A percentile compares a stretch with the other conserved stretches of the same genome.
phyloP scores from a whole-genome alignment of 2,329 filamentous ascomycete genomes.

The Colletotrichum tropicicola region DNA sequence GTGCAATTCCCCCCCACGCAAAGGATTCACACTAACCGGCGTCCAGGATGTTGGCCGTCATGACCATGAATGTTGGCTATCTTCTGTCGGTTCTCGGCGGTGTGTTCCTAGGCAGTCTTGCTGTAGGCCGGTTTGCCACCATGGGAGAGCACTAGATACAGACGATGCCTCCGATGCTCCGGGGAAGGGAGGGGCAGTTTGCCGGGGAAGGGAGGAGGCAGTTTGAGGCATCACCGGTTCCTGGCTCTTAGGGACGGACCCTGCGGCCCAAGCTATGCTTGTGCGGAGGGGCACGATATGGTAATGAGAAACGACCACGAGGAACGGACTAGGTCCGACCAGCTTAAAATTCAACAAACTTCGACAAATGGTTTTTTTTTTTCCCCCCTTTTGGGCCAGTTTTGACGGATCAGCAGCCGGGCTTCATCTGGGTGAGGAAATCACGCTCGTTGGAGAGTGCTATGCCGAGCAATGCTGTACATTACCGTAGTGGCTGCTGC shows the following conservation, averaged over 20 bases:
- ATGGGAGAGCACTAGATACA: slow-evolving; percentile 55
- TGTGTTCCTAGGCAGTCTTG: slow-evolving; percentile 86
- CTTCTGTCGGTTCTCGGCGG: slow-evolving; percentile 83
- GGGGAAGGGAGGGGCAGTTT: too few relatives aligned
- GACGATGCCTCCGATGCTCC: too few relatives aligned
- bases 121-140: slow-evolving; percentile 74
- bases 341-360: background rate
- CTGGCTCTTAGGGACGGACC: too few relatives aligned
- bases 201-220: too few relatives aligned
- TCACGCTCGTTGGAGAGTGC: background rate
- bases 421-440: too few relatives aligned
- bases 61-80: slow-evolving; percentile 89
- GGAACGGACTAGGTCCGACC: background rate
- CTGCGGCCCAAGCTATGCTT: too few relatives aligned
- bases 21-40: background rate
- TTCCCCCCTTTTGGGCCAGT: slow-evolving; percentile 21
- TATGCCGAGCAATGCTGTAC: background rate
- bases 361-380: background rate
- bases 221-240: too few relatives aligned
- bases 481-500: background rate
- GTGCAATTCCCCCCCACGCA: slow-evolving; percentile 44
- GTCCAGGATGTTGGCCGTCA: slow-evolving; percentile 86
- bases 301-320: background rate
- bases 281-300: background rate
- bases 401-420: too few relatives aligned